Percentiles rank a stretch among this genome's conserved stretches.
These are phyloP conservation scores for Macadamia integrifolia DNA, from an alignment of 164 flowering plant species.

Conservation along the genomic window DNA sequence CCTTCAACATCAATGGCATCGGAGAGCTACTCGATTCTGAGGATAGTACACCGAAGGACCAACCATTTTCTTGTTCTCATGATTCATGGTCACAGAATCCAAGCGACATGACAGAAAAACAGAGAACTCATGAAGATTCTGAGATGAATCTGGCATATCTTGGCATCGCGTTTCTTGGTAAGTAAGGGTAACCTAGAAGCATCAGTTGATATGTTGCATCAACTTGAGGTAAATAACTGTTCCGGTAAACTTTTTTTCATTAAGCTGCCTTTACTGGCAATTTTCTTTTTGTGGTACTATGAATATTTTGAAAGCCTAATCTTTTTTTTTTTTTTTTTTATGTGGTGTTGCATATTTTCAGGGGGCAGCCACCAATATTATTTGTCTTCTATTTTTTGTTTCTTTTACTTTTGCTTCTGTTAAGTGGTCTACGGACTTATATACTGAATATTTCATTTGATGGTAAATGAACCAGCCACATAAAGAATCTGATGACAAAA, in stretches of 20 bases:
- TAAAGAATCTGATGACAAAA: background rate
- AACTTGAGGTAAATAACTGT: constrained; percentile 15
- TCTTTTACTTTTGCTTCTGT: background rate
- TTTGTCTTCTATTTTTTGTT: background rate
- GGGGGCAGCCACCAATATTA: background rate
- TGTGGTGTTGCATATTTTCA: background rate
- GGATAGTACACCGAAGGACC: background rate
- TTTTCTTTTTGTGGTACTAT: too few species aligned
- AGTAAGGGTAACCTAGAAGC: constrained; percentile 11
- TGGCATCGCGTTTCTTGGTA: constrained; percentile 6
- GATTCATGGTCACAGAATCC: background rate
- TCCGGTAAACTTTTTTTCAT: too few species aligned
- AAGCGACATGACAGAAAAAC: constrained; percentile 7
- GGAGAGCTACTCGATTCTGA: constrained; percentile 1
- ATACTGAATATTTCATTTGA: background rate
- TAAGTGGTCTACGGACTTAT: background rate
- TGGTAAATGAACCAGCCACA: background rate
- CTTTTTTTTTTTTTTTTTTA: too few species aligned
- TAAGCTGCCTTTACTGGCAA: too few species aligned
- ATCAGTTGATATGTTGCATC: constrained; percentile 15
- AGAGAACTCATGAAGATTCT: background rate
- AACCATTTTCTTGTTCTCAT: background rate
- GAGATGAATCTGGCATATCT: constrained; percentile 13
- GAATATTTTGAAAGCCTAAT: too few species aligned
- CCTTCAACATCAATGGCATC: background rate